Evolutionary conservation across 176 grass and related monocot genomes (phyloP).

Genomic region (Dendrocalamus sinicus): DNA sequence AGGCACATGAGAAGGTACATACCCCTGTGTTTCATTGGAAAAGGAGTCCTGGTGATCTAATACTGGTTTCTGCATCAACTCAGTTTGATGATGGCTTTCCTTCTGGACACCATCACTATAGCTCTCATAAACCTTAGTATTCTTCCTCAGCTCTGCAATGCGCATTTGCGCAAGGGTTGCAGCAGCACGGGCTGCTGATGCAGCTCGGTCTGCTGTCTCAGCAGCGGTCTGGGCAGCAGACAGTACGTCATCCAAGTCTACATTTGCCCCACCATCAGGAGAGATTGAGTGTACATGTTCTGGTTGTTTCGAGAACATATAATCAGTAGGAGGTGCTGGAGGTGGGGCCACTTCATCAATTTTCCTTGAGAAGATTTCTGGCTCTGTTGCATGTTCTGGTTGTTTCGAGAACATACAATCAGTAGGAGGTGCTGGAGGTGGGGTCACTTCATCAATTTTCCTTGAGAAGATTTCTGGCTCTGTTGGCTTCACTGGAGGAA

Average conservation of each 20-base stretch:
- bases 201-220: constrained; percentile 77
- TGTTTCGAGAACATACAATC: constrained; percentile 45
- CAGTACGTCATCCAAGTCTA: constrained; percentile 77
- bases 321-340: constrained; percentile 43
- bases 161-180: constrained; percentile 75
- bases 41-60: constrained; percentile 79
- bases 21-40: constrained; percentile 40
- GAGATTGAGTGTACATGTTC: constrained; percentile 28
- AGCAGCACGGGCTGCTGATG: constrained; percentile 73
- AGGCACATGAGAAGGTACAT: constrained; percentile 57
- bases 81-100: constrained; percentile 43
- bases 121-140: constrained; percentile 36
- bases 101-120: constrained; percentile 34
- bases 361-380: constrained; percentile 45
- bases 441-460: constrained; percentile 48
- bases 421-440: constrained; percentile 40
- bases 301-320: constrained; percentile 39
- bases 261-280: constrained; percentile 35
- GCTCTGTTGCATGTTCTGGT: constrained; percentile 48
- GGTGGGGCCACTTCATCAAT: constrained; percentile 47
- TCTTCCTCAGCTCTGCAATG: constrained; percentile 75
- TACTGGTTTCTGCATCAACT: constrained; percentile 42
- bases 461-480: constrained; percentile 50
- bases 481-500: constrained; percentile 44
- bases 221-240: constrained; percentile 78